Evolutionary conservation across 257 asterid genomes (phyloP).

Genomic region (Solanum paucissectum): DNA sequence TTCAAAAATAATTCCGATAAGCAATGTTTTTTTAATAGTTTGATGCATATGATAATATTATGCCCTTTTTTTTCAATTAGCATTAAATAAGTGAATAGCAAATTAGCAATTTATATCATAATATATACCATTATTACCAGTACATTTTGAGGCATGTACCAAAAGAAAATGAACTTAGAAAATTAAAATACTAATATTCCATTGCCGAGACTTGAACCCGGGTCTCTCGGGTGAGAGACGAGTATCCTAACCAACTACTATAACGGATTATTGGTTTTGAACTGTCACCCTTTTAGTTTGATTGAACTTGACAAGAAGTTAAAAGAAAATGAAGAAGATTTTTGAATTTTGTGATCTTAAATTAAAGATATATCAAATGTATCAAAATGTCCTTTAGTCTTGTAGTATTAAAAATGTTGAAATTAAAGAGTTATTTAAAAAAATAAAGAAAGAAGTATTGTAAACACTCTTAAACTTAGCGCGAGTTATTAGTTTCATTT

Average conservation of each 20-base stretch:
- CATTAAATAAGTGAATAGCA: not conserved
- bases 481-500: not conserved
- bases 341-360: not conserved
- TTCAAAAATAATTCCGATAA: not conserved
- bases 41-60: not conserved
- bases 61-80: not conserved
- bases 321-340: too few relatives aligned
- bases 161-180: not conserved
- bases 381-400: not conserved
- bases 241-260: constrained; percentile 97
- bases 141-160: not conserved
- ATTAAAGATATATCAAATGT: too few relatives aligned
- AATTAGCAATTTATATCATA: not conserved
- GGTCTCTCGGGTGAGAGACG: constrained; percentile 97
- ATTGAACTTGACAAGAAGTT: not conserved
- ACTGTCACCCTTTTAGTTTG: not conserved
- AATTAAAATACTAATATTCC: not conserved
- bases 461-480: not conserved
- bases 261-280: not conserved
- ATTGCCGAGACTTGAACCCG: constrained; percentile 93
- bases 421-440: not conserved
- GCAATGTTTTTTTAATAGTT: not conserved
- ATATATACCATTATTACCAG: not conserved
- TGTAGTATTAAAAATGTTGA: too few relatives aligned
- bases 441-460: not conserved